Evolutionary conservation across 768 basidiomycete genomes (phyloP).

Genomic region (Mycena filopes): DNA sequence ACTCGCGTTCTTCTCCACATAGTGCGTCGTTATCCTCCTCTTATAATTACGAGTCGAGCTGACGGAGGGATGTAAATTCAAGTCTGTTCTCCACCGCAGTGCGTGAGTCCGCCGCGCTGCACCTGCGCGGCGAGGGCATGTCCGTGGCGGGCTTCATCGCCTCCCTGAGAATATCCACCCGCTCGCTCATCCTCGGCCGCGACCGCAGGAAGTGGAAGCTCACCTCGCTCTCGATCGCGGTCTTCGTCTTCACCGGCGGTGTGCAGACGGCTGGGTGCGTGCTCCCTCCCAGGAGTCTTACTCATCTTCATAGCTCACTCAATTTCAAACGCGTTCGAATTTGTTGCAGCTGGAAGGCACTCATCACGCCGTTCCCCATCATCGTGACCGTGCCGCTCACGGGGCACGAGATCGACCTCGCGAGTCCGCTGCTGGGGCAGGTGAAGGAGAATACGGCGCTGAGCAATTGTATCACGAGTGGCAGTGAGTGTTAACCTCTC

Average conservation of each 20-base stretch:
- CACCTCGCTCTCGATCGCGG: not conserved
- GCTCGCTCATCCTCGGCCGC: conserved; percentile 2
- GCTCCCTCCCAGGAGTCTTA: not conserved
- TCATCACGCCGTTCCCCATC: not conserved
- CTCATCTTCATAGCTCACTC: not conserved
- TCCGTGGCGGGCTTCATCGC: not conserved
- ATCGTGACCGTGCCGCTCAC: not conserved
- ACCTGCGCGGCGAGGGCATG: conserved; percentile 6
- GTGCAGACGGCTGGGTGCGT: conserved; percentile 13
- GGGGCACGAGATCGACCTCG: conserved; percentile 2
- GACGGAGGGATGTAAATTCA: not conserved
- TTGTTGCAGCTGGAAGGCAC: not conserved
- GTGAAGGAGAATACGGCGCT: not conserved
- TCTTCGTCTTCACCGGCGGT: conserved; percentile 1
- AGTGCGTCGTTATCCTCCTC: too few species aligned
- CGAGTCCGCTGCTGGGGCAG: not conserved
- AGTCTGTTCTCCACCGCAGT: conserved; percentile 7
- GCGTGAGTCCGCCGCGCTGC: not conserved
- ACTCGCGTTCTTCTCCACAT: not conserved
- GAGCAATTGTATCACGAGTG: not conserved
- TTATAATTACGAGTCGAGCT: not conserved
- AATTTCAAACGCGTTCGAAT: too few species aligned
- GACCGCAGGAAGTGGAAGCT: not conserved
- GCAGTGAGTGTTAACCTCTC: not conserved
- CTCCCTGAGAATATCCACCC: not conserved